phyloP scores from a whole-genome alignment of 805 yeast species.

The Sungouiella thailandica region DNA sequence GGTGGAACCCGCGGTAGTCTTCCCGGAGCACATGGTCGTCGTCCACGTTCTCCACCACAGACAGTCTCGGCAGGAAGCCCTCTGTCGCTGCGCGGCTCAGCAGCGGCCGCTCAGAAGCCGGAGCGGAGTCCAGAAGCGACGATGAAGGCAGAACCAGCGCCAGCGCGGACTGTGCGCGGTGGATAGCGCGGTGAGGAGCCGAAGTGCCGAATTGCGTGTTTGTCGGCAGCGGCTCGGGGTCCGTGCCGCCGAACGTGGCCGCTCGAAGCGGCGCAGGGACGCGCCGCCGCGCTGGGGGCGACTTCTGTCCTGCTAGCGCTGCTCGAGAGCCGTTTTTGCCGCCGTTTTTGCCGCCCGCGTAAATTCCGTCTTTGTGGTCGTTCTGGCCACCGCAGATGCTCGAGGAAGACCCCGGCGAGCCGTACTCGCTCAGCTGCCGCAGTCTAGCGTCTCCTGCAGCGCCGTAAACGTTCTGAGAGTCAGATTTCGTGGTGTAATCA shows the following conservation, averaged over 20 bases:
- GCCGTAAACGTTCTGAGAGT: no score
- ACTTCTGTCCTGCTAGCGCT: no score
- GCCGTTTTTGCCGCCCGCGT: no score
- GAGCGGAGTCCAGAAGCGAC: conserved; percentile 4
- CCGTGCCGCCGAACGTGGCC: background rate
- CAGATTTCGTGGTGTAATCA: no score
- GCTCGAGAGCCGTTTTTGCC: no score
- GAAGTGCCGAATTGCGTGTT: conserved; percentile 1
- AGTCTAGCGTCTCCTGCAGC: no score
- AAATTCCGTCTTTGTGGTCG: no score
- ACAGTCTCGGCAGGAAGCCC: conserved; percentile 14
- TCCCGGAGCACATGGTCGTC: conserved; percentile 9
- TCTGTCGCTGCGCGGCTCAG: conserved; percentile 6
- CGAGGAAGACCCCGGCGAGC: no score
- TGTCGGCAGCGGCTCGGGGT: background rate
- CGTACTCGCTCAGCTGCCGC: no score
- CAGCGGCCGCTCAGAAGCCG: conserved; percentile 1
- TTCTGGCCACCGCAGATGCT: no score
- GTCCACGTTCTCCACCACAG: conserved; percentile 6
- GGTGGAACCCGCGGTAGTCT: conserved; percentile 39
- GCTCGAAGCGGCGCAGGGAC: background rate
- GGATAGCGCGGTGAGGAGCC: conserved; percentile 2
- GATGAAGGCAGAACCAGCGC: conserved; percentile 2
- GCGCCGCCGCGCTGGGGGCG: no score
- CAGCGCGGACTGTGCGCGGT: conserved; percentile 2